Conservation (phyloP, 805 yeast genomes). For the Kluyveromyces aestuarii region DNA sequence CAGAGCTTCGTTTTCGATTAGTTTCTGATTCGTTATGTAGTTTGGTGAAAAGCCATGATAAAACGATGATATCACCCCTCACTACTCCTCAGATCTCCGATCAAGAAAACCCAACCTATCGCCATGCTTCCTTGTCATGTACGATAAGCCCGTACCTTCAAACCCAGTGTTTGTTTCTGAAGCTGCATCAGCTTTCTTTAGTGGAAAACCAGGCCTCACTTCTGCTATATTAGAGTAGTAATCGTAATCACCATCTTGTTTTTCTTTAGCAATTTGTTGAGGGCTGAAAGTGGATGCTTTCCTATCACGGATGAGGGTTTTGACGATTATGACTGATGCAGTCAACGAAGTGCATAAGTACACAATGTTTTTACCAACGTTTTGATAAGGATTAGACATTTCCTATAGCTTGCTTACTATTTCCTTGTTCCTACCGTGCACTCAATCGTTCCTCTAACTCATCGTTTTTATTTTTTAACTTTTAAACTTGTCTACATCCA, state of each 20-base stretch:
- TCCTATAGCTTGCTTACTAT: neutral
- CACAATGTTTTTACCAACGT: constrained; percentile 21
- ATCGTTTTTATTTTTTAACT: neutral
- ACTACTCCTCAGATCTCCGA: constrained; percentile 10
- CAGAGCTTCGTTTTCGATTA: too few species aligned
- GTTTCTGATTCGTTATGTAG: too few species aligned
- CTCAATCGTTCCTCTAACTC: too few species aligned
- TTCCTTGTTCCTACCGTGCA: too few species aligned
- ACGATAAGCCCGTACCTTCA: constrained; percentile 60
- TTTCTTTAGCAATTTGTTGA: constrained; percentile 14
- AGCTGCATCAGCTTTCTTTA: constrained; percentile 11
- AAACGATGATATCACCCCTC: too few species aligned
- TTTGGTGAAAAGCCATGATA: too few species aligned
- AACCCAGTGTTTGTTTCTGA: constrained; percentile 42
- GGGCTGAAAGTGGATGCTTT: constrained; percentile 31
- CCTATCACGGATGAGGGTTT: constrained; percentile 26
- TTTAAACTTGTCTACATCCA: neutral
- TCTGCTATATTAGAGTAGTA: constrained; percentile 31
- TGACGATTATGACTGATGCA: constrained; percentile 17
- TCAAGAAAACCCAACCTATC: constrained; percentile 33
- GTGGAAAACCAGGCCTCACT: constrained; percentile 51
- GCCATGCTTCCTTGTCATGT: constrained; percentile 47
- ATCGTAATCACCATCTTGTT: constrained; percentile 10
- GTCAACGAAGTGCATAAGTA: constrained; percentile 22
- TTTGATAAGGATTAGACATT: constrained; percentile 17